phyloP scores from a whole-genome alignment of 2,329 filamentous ascomycete species.

The Aureobasidium sp. region DNA sequence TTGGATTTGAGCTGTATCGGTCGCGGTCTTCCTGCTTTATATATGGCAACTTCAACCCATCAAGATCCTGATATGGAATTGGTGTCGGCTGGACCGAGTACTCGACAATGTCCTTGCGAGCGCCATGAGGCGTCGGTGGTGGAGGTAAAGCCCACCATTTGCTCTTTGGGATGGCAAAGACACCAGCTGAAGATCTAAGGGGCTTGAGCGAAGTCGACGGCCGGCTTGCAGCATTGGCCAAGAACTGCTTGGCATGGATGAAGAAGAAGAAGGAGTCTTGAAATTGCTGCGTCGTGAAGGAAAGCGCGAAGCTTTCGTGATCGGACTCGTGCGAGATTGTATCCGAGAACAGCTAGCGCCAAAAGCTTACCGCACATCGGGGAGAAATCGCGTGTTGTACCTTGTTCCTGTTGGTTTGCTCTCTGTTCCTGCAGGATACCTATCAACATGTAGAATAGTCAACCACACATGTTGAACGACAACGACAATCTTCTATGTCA shows the following conservation, averaged over 20 bases:
- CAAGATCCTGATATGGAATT: background rate
- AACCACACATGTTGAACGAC: background rate
- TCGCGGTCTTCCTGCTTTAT: background rate
- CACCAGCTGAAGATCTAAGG: background rate
- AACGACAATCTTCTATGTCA: background rate
- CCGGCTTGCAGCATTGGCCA: too few species aligned
- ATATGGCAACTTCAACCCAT: background rate
- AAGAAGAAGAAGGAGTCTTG: background rate
- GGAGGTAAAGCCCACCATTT: constrained; percentile 3
- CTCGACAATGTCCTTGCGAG: background rate
- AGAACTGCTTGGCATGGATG: background rate
- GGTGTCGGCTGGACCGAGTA: background rate
- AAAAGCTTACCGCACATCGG: background rate
- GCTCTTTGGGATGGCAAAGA: too few species aligned
- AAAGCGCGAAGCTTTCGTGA: background rate
- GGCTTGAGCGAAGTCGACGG: too few species aligned
- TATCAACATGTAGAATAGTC: background rate
- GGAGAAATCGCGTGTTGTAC: too few species aligned
- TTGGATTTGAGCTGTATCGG: background rate
- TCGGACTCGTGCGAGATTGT: background rate
- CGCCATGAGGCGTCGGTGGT: background rate
- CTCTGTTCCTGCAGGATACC: constrained; percentile 6
- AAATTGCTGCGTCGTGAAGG: background rate
- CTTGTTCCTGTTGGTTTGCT: background rate
- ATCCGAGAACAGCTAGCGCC: background rate